Evolutionary conservation across 2,329 filamentous ascomycete genomes (phyloP), one percentile per base, ranked within the genome.

Genomic region (Fusarium continuum): DNA sequence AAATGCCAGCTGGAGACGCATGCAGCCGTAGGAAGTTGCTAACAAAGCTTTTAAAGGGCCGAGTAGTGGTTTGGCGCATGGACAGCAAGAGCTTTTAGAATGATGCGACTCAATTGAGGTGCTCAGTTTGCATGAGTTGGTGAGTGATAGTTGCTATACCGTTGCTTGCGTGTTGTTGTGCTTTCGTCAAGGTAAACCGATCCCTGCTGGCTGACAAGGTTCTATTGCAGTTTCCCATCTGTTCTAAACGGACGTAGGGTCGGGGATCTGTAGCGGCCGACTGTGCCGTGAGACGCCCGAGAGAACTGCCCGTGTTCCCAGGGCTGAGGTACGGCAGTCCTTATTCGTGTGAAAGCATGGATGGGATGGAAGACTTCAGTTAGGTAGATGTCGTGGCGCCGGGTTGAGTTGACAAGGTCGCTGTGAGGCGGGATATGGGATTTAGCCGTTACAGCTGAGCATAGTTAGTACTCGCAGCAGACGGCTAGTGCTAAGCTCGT

Each of bases 1-100:
- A 58, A 68, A 69, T 68, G 53, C 67, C 61, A 69, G 39, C 47
- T 28, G 41, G 53, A 59, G 67, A 55, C 50, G 50, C 50, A 52
- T 53, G 55, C 44, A 45, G 50, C 36, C 36, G 14, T 19, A 43
- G 41, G 46, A 56, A 52, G 52, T 44, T 57, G 32, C 23, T 23
- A 48, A 32, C 53, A 59, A 55, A 54, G 40, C 31, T 55, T 32
- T 31, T 32, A 40, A 53, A 40, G 22, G 31, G n/a, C 48, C 35
- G 35, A 58, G 32, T 46, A 20, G 26, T 40, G 19, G 16, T 19
- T 39, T 26, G 28, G 35, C 40, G 28, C 39, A 40, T 23, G 34
- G 39, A 41, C 25, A 43, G 14, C 5, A 39, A 44, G 7, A 31
- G 6, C 19, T 54, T 11, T n/a, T n/a, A 40, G 19, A 38, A 22